phyloP scores from a whole-genome alignment of 371 early-diverging fungal genomes.

The Chytridium lagenaria region DNA sequence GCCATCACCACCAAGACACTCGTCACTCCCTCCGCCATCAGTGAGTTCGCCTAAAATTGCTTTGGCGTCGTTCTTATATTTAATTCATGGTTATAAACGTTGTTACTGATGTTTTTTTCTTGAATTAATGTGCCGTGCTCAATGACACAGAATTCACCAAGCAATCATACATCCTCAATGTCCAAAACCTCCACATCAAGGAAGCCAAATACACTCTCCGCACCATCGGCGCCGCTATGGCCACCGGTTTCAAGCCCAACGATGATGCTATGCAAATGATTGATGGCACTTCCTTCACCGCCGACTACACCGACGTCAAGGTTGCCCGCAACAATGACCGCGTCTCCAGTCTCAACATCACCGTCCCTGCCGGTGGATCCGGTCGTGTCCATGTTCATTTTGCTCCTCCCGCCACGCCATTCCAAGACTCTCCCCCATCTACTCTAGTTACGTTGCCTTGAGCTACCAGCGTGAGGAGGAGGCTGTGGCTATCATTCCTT shows the following conservation, averaged over 20 bases:
- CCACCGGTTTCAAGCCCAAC: slow-evolving; percentile 15
- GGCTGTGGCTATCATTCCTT: slow-evolving; percentile 25
- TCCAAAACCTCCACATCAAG: slow-evolving; percentile 65
- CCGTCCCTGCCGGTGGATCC: slow-evolving; percentile 25
- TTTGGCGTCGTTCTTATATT: slow-evolving; percentile 42
- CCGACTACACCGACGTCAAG: slow-evolving; percentile 30
- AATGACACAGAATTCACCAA: slow-evolving; percentile 62
- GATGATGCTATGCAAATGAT: slow-evolving; percentile 25
- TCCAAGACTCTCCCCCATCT: slow-evolving; percentile 26
- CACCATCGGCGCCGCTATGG: slow-evolving; percentile 43
- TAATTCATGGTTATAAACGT: too few relatives aligned
- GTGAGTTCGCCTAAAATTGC: slow-evolving; percentile 43
- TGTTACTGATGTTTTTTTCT: too few relatives aligned
- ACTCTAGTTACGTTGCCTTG: slow-evolving; percentile 32
- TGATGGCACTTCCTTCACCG: slow-evolving; percentile 11
- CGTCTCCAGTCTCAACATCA: slow-evolving; percentile 13
- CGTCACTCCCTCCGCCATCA: slow-evolving; percentile 54
- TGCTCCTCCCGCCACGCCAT: slow-evolving; percentile 11
- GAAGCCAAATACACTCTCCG: slow-evolving; percentile 59
- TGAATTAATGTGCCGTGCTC: too few relatives aligned
- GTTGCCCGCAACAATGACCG: slow-evolving; percentile 19
- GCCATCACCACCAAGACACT: slow-evolving; percentile 61
- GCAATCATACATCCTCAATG: slow-evolving; percentile 49
- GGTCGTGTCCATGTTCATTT: slow-evolving; percentile 23
- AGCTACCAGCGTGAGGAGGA: not conserved